Conservation (phyloP, 2,329 filamentous ascomycete genomes). For the Byssoonygena ceratinophila region DNA sequence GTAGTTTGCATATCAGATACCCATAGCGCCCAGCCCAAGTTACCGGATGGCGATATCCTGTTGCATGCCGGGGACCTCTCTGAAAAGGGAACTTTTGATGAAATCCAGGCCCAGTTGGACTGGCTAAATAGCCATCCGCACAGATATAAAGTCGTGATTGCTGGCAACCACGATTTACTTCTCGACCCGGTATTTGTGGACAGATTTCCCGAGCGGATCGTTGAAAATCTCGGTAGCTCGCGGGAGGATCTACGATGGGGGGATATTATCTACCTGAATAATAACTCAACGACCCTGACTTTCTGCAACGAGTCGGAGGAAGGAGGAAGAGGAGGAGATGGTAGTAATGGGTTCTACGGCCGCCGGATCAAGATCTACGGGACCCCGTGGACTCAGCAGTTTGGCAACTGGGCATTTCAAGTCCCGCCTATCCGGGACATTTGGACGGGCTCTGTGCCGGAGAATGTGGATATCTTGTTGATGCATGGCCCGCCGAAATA, state of each 20-base stretch:
- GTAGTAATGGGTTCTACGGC: not conserved
- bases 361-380: slow-evolving; percentile 17
- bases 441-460: slow-evolving; percentile 19
- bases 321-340: not conserved
- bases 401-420: slow-evolving; percentile 22
- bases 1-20: slow-evolving; percentile 36
- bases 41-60: slow-evolving; percentile 39
- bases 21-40: slow-evolving; percentile 30
- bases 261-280: slow-evolving; percentile 17
- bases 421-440: slow-evolving; percentile 16
- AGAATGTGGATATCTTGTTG: slow-evolving; percentile 20
- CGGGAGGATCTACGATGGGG: slow-evolving; percentile 18
- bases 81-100: slow-evolving; percentile 34
- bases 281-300: slow-evolving; percentile 16
- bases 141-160: slow-evolving; percentile 38
- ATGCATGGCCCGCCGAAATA: slow-evolving; percentile 20
- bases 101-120: slow-evolving; percentile 32
- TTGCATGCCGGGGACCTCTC: slow-evolving; percentile 44
- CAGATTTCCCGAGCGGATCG: slow-evolving; percentile 13
- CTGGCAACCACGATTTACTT: slow-evolving; percentile 39
- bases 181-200: slow-evolving; percentile 18
- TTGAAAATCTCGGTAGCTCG: slow-evolving; percentile 11
- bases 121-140: slow-evolving; percentile 38
- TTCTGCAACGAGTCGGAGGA: slow-evolving; percentile 11
- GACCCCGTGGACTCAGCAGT: slow-evolving; percentile 18